These are phyloP conservation scores for Nemania diffusa DNA, from an alignment of 2,329 filamentous ascomycete species.

Conservation along the genomic window DNA sequence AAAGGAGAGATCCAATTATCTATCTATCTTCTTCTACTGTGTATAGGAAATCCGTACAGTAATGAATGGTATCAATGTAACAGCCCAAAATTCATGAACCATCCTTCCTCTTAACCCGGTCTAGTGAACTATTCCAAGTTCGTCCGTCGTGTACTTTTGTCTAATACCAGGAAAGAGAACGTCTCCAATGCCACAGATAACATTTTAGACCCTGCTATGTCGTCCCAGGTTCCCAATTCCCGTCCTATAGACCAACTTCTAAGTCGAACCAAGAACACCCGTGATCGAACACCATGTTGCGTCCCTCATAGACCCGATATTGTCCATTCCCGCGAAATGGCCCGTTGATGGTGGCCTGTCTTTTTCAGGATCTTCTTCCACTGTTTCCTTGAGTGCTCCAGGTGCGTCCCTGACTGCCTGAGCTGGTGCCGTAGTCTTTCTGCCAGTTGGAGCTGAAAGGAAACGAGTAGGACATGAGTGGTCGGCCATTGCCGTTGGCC, in stretches of 20 bases:
- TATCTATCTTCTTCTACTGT: not conserved
- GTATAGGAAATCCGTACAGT: not conserved
- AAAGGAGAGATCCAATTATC: not conserved
- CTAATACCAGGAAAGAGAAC: not conserved
- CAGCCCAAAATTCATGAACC: not conserved
- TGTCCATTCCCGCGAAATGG: not conserved
- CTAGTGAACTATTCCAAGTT: not conserved
- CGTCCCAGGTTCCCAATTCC: no score
- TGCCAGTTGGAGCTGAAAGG: constrained; percentile 25
- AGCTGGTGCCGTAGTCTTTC: constrained; percentile 10
- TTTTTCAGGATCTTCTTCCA: constrained; percentile 15
- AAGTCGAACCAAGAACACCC: not conserved
- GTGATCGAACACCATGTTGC: no score
- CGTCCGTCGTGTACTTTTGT: not conserved
- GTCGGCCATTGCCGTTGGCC: not conserved
- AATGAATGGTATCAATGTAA: not conserved
- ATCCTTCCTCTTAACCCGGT: not conserved
- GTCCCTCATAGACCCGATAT: not conserved
- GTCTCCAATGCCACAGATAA: no score
- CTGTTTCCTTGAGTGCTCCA: constrained; percentile 26
- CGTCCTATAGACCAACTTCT: not conserved
- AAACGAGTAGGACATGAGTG: constrained; percentile 30
- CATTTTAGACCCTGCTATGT: no score
- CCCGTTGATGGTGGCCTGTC: not conserved
- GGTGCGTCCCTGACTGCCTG: not conserved